A percentile compares a stretch with the other conserved stretches of the same genome.
These are phyloP conservation scores for Trypanosoma cruzi DNA, from an alignment of 208 protist genomes.

Conservation along the genomic window DNA sequence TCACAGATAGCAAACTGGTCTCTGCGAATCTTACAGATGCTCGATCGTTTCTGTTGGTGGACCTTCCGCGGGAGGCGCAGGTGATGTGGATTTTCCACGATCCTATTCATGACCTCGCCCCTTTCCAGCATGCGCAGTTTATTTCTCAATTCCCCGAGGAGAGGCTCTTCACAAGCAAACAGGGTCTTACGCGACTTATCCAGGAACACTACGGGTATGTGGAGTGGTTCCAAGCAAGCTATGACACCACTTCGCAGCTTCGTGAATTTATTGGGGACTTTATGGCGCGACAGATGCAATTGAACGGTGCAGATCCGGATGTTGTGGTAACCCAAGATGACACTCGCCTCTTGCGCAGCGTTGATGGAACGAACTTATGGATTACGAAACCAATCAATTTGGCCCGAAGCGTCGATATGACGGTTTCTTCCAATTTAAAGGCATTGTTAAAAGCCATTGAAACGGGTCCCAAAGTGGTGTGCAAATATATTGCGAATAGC, in stretches of 20 bases:
- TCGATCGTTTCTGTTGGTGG: slow-evolving; percentile 34
- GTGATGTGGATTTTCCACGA: slow-evolving; percentile 47
- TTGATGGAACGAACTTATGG: slow-evolving; percentile 43
- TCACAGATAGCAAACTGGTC: slow-evolving; percentile 34
- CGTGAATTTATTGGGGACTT: slow-evolving; percentile 38
- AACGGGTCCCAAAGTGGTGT: slow-evolving; percentile 35
- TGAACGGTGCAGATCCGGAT: slow-evolving; percentile 2
- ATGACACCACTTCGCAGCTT: slow-evolving; percentile 37
- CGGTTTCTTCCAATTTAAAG: slow-evolving; percentile 38
- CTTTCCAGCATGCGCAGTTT: slow-evolving; percentile 21
- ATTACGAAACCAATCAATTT: slow-evolving; percentile 34
- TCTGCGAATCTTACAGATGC: slow-evolving; percentile 19
- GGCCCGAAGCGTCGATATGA: slow-evolving; percentile 36
- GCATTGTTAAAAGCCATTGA: slow-evolving; percentile 44
- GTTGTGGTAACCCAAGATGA: slow-evolving; percentile 13
- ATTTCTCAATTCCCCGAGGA: slow-evolving; percentile 40
- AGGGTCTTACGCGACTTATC: slow-evolving; percentile 27
- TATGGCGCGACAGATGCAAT: slow-evolving; percentile 23
- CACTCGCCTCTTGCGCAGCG: slow-evolving; percentile 4
- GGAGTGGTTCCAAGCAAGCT: slow-evolving; percentile 38
- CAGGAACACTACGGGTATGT: slow-evolving; percentile 25
- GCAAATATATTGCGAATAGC: slow-evolving; percentile 39
- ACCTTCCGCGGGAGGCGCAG: slow-evolving; percentile 44
- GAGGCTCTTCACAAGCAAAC: slow-evolving; percentile 34
- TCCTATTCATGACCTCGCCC: slow-evolving; percentile 19